A percentile compares a stretch with the other conserved stretches of the same genome.
Conservation (phyloP, 371 early-diverging fungal species). For the Coelomomyces lativittatus region DNA sequence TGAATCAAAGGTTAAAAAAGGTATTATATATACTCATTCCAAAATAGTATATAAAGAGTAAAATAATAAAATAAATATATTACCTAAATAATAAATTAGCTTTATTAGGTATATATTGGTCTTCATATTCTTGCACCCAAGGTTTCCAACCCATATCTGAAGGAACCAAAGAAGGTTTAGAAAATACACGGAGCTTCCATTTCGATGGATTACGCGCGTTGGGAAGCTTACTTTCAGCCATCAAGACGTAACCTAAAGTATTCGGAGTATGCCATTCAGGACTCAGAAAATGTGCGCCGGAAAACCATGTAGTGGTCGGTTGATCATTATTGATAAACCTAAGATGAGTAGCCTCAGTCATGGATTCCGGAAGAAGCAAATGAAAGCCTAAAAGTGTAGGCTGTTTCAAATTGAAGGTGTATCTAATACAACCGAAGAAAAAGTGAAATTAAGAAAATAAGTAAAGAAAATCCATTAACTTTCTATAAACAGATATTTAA, state of each 20-base stretch:
- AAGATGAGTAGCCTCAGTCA: conserved; percentile 8
- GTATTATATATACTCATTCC: too few species aligned
- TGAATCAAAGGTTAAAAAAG: not conserved
- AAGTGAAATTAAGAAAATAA: too few species aligned
- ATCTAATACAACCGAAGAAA: too few species aligned
- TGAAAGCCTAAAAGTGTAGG: conserved; percentile 10
- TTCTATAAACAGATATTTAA: too few species aligned
- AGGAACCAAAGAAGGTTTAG: conserved; percentile 7
- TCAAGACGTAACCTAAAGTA: conserved; percentile 10
- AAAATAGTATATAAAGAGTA: not conserved
- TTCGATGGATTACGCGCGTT: conserved; percentile 8
- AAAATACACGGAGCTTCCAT: conserved; percentile 17
- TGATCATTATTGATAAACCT: conserved; percentile 18
- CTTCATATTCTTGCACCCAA: conserved; percentile 19
- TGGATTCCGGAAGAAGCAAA: conserved; percentile 16
- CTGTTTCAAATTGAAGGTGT: conserved; percentile 9
- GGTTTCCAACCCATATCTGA: conserved; percentile 9
- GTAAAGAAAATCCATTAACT: too few species aligned
- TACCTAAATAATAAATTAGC: conserved; percentile 23
- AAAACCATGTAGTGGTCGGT: too few species aligned
- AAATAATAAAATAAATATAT: not conserved
- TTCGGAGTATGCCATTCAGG: conserved; percentile 16
- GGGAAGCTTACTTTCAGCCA: conserved; percentile 12
- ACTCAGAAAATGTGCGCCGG: too few species aligned
- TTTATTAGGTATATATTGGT: conserved; percentile 17